A percentile compares a stretch with the other conserved stretches of the same genome.
Conservation (phyloP, 345 rosid genomes). For the Streptanthus diversifolius region DNA sequence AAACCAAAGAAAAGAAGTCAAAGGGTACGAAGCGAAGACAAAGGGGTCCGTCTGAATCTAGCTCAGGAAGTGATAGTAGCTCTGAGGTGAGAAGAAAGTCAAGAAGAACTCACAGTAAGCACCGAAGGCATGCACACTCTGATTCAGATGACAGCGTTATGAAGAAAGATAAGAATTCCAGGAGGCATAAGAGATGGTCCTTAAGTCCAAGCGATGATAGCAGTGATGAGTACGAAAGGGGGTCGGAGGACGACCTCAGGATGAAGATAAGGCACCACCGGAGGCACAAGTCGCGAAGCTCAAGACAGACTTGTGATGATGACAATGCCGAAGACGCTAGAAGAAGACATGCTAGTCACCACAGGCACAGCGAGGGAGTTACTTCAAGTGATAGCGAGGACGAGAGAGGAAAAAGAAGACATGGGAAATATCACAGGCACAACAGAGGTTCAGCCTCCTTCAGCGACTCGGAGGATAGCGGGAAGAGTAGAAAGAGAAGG, state of each 20-base stretch:
- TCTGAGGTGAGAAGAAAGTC: constrained; percentile 48
- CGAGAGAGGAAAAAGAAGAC: constrained; percentile 36
- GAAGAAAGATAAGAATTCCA: constrained; percentile 52
- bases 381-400: constrained; percentile 37
- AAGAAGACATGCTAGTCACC: constrained; percentile 31
- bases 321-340: constrained; percentile 32
- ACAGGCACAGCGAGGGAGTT: constrained; percentile 25
- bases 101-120: constrained; percentile 53
- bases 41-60: constrained; percentile 43
- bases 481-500: constrained; percentile 27
- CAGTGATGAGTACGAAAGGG: constrained; percentile 43
- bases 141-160: constrained; percentile 52
- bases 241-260: constrained; percentile 48
- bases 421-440: constrained; percentile 38
- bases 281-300: constrained; percentile 42
- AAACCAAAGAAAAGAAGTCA: constrained; percentile 53
- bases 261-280: constrained; percentile 44
- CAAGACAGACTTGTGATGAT: constrained; percentile 36
- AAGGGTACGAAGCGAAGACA: constrained; percentile 56
- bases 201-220: constrained; percentile 38
- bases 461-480: constrained; percentile 37
- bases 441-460: constrained; percentile 28
- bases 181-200: constrained; percentile 46
- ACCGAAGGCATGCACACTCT: constrained; percentile 45
- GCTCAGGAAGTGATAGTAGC: constrained; percentile 42